Evolutionary conservation across 106 monocot genomes (phyloP), one percentile per base, ranked within the genome.

Genomic region (Platanthera zijinensis): DNA sequence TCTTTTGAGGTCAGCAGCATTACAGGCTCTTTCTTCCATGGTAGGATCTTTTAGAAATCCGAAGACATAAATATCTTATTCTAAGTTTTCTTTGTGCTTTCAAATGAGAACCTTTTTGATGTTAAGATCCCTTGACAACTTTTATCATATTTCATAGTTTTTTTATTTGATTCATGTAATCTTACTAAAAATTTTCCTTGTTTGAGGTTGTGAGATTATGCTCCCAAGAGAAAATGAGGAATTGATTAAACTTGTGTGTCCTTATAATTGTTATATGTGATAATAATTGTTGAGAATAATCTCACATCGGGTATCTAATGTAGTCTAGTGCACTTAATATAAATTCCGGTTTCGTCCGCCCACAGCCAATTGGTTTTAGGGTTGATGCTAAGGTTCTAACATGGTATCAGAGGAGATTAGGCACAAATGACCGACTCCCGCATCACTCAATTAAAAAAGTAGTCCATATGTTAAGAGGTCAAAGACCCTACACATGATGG

Each of bases 1-100:
- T 57, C 68, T 69, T 70, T 72, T 99, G 54, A 87, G 89, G 51
- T 86, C 88, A 66, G 89, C 92, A 57, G 91, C 79, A n/a, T 77
- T 99, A 77, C 91, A 90, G 84, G 89, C 89, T 80, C 89, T 99
- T 81, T 89, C 97, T 86, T 92, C 87, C 6, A 86, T 99, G 91
- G 94, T 99, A 88, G 50, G 13, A 57, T 71, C 14, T 75, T n/a
- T 73, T 77, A 50, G 28, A 48, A 48, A 47, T 70, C 48, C 25
- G 17, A 70, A 70, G 17, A 5, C 1, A 48, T 70, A 7, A 17
- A 46, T 46, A 17, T 48, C 6, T 48, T 48, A 48, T n/a, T 48
- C 70, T 70, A n/a, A 48, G 48, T 15, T 70, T 70, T 48, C 17
- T 1, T 70, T 17, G 25, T 70, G 17, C 70, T 47, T 70, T 70